These are phyloP conservation scores for Cyclotella sp. DNA, from an alignment of 108 stramenopile species.

Conservation along the genomic window DNA sequence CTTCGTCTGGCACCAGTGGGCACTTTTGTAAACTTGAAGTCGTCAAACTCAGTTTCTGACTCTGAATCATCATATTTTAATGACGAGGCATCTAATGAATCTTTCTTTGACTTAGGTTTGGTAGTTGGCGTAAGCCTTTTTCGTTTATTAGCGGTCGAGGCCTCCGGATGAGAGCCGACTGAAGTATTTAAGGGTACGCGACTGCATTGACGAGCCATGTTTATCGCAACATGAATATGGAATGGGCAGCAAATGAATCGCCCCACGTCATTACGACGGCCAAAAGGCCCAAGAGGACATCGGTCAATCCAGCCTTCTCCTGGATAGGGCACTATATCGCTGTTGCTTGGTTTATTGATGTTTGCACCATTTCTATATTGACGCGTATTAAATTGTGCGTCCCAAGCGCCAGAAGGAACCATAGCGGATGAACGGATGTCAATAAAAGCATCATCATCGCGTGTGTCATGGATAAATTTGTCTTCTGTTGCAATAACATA, in stretches of 20 bases:
- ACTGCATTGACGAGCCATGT: slow-evolving; percentile 3
- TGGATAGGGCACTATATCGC: not conserved
- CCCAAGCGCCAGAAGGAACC: slow-evolving; percentile 21
- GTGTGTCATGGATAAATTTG: slow-evolving; percentile 47
- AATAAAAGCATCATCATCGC: slow-evolving; percentile 38
- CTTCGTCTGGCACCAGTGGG: not conserved
- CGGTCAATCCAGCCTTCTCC: slow-evolving; percentile 29
- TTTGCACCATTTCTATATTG: slow-evolving; percentile 12
- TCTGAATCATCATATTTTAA: slow-evolving; percentile 7
- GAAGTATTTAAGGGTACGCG: not conserved
- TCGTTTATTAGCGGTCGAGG: not conserved
- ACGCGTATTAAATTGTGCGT: slow-evolving; percentile 15
- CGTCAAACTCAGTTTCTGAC: not conserved
- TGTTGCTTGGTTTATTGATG: slow-evolving; percentile 6
- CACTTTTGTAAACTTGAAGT: not conserved
- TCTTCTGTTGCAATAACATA: slow-evolving; percentile 77
- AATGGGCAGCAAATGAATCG: slow-evolving; percentile 54
- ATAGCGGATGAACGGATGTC: slow-evolving; percentile 33
- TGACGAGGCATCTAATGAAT: slow-evolving; percentile 3
- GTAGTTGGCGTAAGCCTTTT: slow-evolving; percentile 2
- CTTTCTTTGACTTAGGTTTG: not conserved
- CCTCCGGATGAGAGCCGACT: not conserved
- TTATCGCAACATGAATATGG: slow-evolving; percentile 34
- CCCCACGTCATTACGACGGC: slow-evolving; percentile 29
- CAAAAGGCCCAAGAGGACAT: slow-evolving; percentile 46